Base-by-base conservation (phyloP, 2,329 filamentous ascomycete species). In the Helotiales sp. region DNA sequence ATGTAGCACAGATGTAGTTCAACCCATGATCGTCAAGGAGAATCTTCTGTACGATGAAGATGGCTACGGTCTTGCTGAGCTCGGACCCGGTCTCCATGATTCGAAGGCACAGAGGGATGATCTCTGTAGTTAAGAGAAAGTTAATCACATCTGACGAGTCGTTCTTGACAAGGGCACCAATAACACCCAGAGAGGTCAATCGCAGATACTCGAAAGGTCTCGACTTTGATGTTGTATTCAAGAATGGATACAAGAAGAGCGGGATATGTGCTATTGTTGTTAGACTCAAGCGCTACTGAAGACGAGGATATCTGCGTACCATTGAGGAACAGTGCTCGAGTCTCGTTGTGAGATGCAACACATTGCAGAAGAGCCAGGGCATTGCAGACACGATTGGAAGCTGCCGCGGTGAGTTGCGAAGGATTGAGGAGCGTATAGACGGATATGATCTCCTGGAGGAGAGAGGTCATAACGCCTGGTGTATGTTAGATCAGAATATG, bases 1-100 rank as follows among this genome's bases (percentile, higher is more conserved):
- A 99, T 0, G 95, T 99, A 64, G 96, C 93, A 76, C 95, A 99
- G 58, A 99, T 99, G 75, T 99, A 99, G 70, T 95, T 95, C 62
- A 99, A 82, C 3, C 95, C 95, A 69, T 96, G 93, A 69, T 99
- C 95, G 71, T 99, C 95, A 2, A 99, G 84, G 52, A 99, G 78
- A 25, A 99, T 99, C 81, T 99, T 99, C 76, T 99, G 95, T 17
- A 99, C 95, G 69, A 99, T 99, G 79, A 99, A 99, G 69, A 99
- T 99, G 58, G 95, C 95, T 13, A 99, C 95, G 0, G 95, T 99
- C 80, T 99, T 99, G 80, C 92, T 97, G 60, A 99, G 83, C 76
- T 99, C 95, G 0, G 93, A 97, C 50, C 95, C 95, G 0, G 95
- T 99, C 79, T 99, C 95, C 95, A 99, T 99, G 71, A 99, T 99